Conservation (phyloP, 345 rosid genomes). For the Cardamine chenopodiifolia region DNA sequence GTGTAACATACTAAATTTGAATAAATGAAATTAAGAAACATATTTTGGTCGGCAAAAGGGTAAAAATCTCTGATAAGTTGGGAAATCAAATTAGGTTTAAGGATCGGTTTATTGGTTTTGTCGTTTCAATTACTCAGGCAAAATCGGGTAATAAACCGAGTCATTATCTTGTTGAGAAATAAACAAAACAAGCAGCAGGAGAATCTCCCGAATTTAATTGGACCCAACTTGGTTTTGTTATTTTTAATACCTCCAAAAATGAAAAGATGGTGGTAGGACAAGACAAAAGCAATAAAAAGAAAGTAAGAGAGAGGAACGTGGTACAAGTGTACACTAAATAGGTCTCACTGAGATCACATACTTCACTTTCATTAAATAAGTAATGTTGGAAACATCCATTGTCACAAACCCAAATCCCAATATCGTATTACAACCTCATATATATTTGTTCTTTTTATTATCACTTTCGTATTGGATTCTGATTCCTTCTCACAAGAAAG, state of each 20-base stretch:
- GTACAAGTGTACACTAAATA: slow-evolving; percentile 32
- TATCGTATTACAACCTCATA: background rate
- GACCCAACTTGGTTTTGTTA: slow-evolving; percentile 32
- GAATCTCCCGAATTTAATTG: slow-evolving; percentile 17
- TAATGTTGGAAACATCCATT: slow-evolving; percentile 16
- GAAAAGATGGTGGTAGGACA: slow-evolving; percentile 26
- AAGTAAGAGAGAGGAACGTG: slow-evolving; percentile 24
- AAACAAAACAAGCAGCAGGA: slow-evolving; percentile 3
- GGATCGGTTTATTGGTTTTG: slow-evolving; percentile 8
- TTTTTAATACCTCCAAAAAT: slow-evolving; percentile 35
- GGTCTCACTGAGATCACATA: slow-evolving; percentile 37
- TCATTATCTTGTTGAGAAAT: background rate
- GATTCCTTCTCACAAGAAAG: slow-evolving; percentile 6
- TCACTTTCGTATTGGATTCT: slow-evolving; percentile 25
- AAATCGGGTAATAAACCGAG: background rate
- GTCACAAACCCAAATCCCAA: slow-evolving; percentile 23
- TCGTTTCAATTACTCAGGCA: background rate
- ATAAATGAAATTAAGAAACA: slow-evolving; percentile 8
- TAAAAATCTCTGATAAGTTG: background rate
- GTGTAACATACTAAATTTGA: slow-evolving; percentile 14
- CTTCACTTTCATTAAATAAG: slow-evolving; percentile 22
- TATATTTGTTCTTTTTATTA: background rate
- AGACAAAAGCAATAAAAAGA: slow-evolving; percentile 16
- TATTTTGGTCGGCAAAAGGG: background rate
- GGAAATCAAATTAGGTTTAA: background rate